Evolutionary conservation across 192 early-diverging fungal species (phyloP), one percentile per base, ranked within the genome.

Genomic region (Podila epicladia): DNA sequence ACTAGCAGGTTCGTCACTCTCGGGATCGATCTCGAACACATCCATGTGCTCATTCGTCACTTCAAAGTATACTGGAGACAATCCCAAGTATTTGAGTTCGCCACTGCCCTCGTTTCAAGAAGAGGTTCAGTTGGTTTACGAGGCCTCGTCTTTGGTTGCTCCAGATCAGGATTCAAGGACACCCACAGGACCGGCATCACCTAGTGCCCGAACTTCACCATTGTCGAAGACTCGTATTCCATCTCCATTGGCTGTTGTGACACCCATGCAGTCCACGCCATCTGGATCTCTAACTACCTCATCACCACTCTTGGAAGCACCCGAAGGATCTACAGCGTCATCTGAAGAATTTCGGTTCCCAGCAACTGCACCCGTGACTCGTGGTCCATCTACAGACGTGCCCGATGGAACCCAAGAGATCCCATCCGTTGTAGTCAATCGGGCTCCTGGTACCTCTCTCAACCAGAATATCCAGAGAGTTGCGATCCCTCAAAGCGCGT

Each of bases 31-130:
- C n/a, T 35, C 29, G 3, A 48, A 48, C 6, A 58, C 67, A 2
- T 64, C 73, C 15, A 55, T 69, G 19, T 68, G 66, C 53, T 75
- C 73, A 5, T 49, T 75, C 63, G 50, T 74, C 26, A 58, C 66
- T 1, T 31, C 73, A 11, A 31, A 12, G 11, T n/a, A 45, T 28
- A 35, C 26, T 26, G 68, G 61, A 37, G 5, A 64, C 2, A 41
- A 41, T 4, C 62, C 31, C 41, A 45, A 45, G 4, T 4, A 45
- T 17, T 45, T 13, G 41, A 8, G 12, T 3, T 45, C 41, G 15
- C 41, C 41, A 45, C 41, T 45, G 2, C 12, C 41, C 13, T 45
- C 41, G 15, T 37, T 9, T 4, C 13, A 17, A 1, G 41, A 45
- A 3, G 41, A 17, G 15, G 41, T 45, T 15, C 41, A 45, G 41